Evolutionary conservation across 176 grass and related monocot genomes (phyloP).

Genomic region (Carex myosuroides): DNA sequence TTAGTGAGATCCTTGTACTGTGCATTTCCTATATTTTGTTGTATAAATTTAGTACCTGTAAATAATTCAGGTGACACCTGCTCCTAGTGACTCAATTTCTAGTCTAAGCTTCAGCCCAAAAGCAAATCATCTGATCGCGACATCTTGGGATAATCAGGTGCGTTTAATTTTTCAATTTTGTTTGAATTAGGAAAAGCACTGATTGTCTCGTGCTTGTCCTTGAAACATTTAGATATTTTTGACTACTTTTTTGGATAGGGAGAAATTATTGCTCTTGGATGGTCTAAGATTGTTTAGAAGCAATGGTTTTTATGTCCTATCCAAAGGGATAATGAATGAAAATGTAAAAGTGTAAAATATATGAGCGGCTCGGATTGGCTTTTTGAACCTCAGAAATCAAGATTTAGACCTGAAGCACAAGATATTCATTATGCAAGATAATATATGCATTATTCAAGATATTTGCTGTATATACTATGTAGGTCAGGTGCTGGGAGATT

Average conservation of each 20-base stretch:
- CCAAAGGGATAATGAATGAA: not conserved
- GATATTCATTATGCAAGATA: not conserved
- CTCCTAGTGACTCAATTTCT: slow-evolving; percentile 51
- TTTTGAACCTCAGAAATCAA: not conserved
- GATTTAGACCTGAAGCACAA: not conserved
- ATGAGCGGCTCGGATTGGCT: not conserved
- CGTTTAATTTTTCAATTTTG: not conserved
- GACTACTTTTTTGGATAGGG: not conserved
- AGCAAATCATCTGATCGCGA: slow-evolving; percentile 60
- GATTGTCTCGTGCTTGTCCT: not conserved
- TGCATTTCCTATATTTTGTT: not conserved
- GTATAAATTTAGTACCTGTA: not conserved
- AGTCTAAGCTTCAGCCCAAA: slow-evolving; percentile 77
- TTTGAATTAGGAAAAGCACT: not conserved
- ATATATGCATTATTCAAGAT: not conserved
- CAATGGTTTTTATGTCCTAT: not conserved
- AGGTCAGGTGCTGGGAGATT: slow-evolving; percentile 98
- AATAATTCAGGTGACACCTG: slow-evolving; percentile 23
- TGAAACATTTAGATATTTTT: not conserved
- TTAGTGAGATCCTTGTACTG: not conserved
- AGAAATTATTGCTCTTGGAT: not conserved
- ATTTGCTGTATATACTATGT: not conserved
- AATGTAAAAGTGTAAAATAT: not conserved
- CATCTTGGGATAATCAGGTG: slow-evolving; percentile 87
- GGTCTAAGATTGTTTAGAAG: not conserved